A percentile compares a stretch with the other conserved stretches of the same genome.
phyloP scores from a whole-genome alignment of 768 basidiomycete species.

The Tricholoma saponaceum region DNA sequence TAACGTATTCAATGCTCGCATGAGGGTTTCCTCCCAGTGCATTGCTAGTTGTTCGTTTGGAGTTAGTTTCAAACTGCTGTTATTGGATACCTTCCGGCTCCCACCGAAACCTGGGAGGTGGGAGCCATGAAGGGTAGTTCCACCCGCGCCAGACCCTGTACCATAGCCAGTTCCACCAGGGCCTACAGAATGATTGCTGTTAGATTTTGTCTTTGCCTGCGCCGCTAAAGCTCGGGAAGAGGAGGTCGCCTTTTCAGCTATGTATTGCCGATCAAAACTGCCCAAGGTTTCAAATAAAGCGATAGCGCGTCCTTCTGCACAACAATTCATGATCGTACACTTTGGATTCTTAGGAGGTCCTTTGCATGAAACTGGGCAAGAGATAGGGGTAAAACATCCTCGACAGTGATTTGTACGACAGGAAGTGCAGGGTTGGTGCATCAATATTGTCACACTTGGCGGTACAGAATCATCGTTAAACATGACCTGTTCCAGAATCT shows the following conservation, averaged over 20 bases:
- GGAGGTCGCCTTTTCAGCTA: slow-evolving; percentile 36
- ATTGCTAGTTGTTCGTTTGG: slow-evolving; percentile 13
- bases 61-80: background rate
- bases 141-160: slow-evolving; percentile 11
- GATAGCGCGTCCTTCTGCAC: slow-evolving; percentile 43
- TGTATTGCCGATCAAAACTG: slow-evolving; percentile 43
- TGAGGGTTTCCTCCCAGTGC: slow-evolving; percentile 37
- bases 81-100: background rate
- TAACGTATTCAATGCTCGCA: slow-evolving; percentile 35
- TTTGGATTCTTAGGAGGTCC: slow-evolving; percentile 26
- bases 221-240: slow-evolving; percentile 32
- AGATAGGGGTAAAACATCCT: slow-evolving; percentile 39
- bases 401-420: slow-evolving; percentile 46
- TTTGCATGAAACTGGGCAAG: slow-evolving; percentile 38
- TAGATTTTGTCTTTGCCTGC: slow-evolving; percentile 21
- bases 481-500: slow-evolving; percentile 20
- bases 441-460: slow-evolving; percentile 26
- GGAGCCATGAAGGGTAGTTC: background rate
- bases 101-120: background rate
- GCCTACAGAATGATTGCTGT: slow-evolving; percentile 31
- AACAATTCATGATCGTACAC: slow-evolving; percentile 39
- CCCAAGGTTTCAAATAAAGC: slow-evolving; percentile 48
- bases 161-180: slow-evolving; percentile 53
- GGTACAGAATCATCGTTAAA: slow-evolving; percentile 23
- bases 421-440: slow-evolving; percentile 39